Conservation (phyloP, 2,329 filamentous ascomycete species). For the Colletotrichum orbiculare region DNA sequence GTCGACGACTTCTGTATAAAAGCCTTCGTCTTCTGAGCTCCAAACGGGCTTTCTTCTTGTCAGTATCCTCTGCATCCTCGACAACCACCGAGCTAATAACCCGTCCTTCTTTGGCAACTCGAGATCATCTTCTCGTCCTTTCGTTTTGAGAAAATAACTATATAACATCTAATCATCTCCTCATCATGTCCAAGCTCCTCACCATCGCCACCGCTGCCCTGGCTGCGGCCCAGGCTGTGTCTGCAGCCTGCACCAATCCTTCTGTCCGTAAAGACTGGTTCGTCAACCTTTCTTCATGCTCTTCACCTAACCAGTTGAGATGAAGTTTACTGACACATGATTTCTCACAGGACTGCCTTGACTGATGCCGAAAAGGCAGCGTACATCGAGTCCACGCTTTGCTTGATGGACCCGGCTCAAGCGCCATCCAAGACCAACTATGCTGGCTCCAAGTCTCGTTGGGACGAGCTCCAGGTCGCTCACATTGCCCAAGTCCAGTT, state of each 20-base stretch:
- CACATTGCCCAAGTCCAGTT: conserved; percentile 33
- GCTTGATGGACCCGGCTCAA: conserved; percentile 27
- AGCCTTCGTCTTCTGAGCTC: no score
- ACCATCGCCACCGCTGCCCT: not conserved
- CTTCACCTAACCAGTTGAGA: not conserved
- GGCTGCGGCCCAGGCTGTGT: not conserved
- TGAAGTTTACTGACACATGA: not conserved
- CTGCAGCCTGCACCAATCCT: not conserved
- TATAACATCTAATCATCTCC: not conserved
- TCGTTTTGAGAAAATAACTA: no score
- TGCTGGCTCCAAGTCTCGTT: conserved; percentile 27
- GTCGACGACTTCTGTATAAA: no score
- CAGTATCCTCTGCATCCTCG: no score
- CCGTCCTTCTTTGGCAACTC: no score
- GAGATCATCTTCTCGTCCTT: no score
- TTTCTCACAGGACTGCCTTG: conserved; percentile 8
- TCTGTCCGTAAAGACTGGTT: not conserved
- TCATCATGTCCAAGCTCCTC: not conserved
- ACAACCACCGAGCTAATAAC: no score
- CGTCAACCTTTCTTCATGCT: not conserved
- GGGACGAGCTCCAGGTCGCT: conserved; percentile 31
- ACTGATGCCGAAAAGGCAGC: conserved; percentile 17
- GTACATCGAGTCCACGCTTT: conserved; percentile 24
- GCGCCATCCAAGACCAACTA: conserved; percentile 21
- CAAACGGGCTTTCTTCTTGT: no score